Percentiles rank a stretch among this genome's conserved stretches.
These are phyloP conservation scores for Podospora tetraspora DNA, from an alignment of 495 filamentous ascomycete genomes.

Conservation along the genomic window DNA sequence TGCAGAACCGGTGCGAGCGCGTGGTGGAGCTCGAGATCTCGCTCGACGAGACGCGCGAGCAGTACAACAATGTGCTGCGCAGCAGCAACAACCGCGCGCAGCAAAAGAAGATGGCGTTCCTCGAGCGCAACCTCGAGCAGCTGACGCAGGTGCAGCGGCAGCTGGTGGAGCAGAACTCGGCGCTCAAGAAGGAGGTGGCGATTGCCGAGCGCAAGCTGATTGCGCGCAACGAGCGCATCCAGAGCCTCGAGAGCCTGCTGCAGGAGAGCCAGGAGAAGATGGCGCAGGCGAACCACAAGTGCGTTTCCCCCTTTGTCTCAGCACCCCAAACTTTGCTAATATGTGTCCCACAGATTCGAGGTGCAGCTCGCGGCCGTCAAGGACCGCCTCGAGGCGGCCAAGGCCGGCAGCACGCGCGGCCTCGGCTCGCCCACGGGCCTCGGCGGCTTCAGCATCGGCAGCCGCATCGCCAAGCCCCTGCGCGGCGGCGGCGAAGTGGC, in stretches of 20 bases:
- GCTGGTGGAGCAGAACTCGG: slow-evolving; percentile 93
- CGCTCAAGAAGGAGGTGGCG: slow-evolving; percentile 96
- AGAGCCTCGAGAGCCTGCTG: slow-evolving; percentile 81
- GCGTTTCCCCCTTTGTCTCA: too few relatives aligned
- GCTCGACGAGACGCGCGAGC: slow-evolving; percentile 91
- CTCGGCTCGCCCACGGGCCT: slow-evolving; percentile 58
- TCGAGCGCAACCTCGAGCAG: slow-evolving; percentile 97
- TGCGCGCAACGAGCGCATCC: slow-evolving; percentile 92
- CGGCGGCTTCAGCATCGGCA: slow-evolving; percentile 72
- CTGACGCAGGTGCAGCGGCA: slow-evolving; percentile 95
- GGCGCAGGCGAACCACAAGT: slow-evolving; percentile 79
- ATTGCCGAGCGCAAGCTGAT: slow-evolving; percentile 97
- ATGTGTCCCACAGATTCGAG: slow-evolving; percentile 65
- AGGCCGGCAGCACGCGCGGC: slow-evolving; percentile 78
- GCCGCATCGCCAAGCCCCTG: slow-evolving; percentile 93
- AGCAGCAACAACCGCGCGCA: slow-evolving; percentile 95
- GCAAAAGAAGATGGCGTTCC: slow-evolving; percentile 99
- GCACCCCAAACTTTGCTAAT: too few relatives aligned
- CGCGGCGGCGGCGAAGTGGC: slow-evolving; percentile 78
- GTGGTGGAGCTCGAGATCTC: slow-evolving; percentile 97
- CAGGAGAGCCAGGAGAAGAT: slow-evolving; percentile 98
- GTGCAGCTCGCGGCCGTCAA: slow-evolving; percentile 94
- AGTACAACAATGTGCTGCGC: slow-evolving; percentile 96
- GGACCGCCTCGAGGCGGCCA: slow-evolving; percentile 93
- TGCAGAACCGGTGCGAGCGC: slow-evolving; percentile 96